Evolutionary conservation across 306 rosid genomes (phyloP).

Genomic region (Quillaja saponaria): DNA sequence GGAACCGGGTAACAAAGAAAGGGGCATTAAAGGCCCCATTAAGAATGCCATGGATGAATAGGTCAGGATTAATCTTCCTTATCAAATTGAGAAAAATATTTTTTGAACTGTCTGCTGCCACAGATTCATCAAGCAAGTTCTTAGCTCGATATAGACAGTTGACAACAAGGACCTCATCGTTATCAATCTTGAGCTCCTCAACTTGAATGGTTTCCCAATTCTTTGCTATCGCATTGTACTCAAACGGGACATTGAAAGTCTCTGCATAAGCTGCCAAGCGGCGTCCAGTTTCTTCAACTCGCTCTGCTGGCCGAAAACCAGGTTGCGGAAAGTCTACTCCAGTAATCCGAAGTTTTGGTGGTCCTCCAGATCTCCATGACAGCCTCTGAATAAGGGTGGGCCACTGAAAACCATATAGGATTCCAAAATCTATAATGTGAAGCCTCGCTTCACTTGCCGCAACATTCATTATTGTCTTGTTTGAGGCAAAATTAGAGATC

Average conservation of each 20-base stretch:
- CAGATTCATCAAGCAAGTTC: constrained; percentile 85
- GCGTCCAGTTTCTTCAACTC: constrained; percentile 83
- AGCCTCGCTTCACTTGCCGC: constrained; percentile 46
- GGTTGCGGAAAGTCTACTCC: constrained; percentile 96
- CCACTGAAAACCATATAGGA: constrained; percentile 97
- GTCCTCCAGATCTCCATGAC: constrained; percentile 58
- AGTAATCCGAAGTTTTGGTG: constrained; percentile 82
- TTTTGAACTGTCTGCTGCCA: constrained; percentile 69
- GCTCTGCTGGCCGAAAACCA: constrained; percentile 94
- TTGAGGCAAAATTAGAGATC: constrained; percentile 64
- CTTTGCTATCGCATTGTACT: constrained; percentile 80
- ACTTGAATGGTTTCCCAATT: constrained; percentile 79
- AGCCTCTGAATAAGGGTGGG: constrained; percentile 78
- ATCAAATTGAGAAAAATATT: constrained; percentile 61
- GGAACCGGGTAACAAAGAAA: constrained; percentile 87
- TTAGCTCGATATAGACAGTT: constrained; percentile 74
- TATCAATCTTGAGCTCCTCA: constrained; percentile 81
- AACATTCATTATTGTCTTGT: constrained; percentile 50
- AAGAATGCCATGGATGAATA: constrained; percentile 71
- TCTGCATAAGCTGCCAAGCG: constrained; percentile 83
- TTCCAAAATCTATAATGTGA: constrained; percentile 89
- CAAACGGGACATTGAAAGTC: constrained; percentile 67
- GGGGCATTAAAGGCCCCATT: constrained; percentile 95
- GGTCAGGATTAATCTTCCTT: constrained; percentile 68
- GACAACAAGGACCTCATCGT: constrained; percentile 69